Base-by-base conservation (phyloP, 1,284 basidiomycete genomes). In the Pseudozyma hubeiensis region DNA sequence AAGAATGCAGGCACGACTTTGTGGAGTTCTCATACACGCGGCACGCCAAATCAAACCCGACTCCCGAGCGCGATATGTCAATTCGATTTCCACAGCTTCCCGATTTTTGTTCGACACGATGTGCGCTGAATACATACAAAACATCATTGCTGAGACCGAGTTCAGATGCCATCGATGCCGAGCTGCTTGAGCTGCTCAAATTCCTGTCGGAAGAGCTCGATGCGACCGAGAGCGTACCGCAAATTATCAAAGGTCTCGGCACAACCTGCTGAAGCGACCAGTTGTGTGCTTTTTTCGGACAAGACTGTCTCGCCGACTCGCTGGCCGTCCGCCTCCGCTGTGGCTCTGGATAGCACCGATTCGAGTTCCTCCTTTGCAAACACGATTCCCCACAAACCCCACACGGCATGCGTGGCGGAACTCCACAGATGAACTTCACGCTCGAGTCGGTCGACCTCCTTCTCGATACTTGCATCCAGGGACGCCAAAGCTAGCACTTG, bases 331-430 rank as follows among this genome's bases (percentile, higher is more conserved):
- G 59, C 63, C 44, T 72, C 67, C 6, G 60, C 55, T 5, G 55
- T 54, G 16, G 70, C 70, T 43, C 43, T 56, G 31, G 47, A 19
- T 10, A 83, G 50, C 14, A 82, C 58, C 7, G 61, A 41, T 45
- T 77, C 74, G 14, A 84, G 74, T 35, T 73, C 67, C 34, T 81
- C 80, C 35, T 66, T 69, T 4, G 80, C 80, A 55, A 82, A 80
- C 1, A 81, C 80, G 34, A 83, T 71, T 8, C 82, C 82, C 82
- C 82, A 84, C 10, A 84, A 55, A 5, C 75, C 82, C 82, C 82
- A 84, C 19, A 80, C 70, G 9, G 81, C 81, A 52, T 84, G 79
- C 10, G 73, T 74, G 6, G 82, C 82, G 1, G 81, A 75, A 31
- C 73, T 71, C 80, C 79, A 84, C 1, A 82, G 60, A 16, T 46